Base-by-base conservation (phyloP, 2,329 filamentous ascomycete genomes). In the Penicillium sp. region DNA sequence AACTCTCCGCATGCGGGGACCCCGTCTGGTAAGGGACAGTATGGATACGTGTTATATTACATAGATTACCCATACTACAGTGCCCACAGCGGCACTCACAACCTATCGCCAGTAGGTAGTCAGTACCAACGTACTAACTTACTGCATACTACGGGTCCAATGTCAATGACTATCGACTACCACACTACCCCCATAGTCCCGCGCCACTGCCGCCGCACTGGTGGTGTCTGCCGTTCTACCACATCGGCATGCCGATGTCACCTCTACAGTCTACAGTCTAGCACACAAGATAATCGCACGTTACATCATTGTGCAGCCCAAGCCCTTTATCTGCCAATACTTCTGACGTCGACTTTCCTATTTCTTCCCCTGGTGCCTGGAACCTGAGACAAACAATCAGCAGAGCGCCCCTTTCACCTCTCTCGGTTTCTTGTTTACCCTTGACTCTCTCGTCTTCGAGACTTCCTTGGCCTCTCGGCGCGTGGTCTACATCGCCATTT, bases 181-280 rank as follows among this genome's bases (percentile, higher is more conserved):
- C 25, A 47, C 43, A 47, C 43, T 47, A 31, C 35, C 14, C 14
- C 25, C 35, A 52, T 31, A 39, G 15, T 17, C 28, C 31, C 10
- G 17, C 34, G 49, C 31, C 47, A 28, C 37, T 41, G 48, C 37
- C 37, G 49, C 20, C n/a, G 11, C n/a, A 20, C 31, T 39, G 25
- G 12, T 54, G 28, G 4, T 54, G 14, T 20, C 20, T 22, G 28
- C 37, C 17, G 39, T 25, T 54, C 28, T 67, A 66, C 64, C 48
- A 66, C 63, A 60, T 66, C 64, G 63, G 64, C 61, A 66, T 67
- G 61, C 62, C 65, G 64, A 67, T 67, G 64, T 65, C 59, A 67
- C 64, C 34, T 60, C 48, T 55, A 31, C 43, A 25, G 10, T n/a
- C 20, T 6, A 10, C 7, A 42, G 11, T 42, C 15, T 14, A 42